A percentile compares a stretch with the other conserved stretches of the same genome.
Conservation (phyloP, 148 eudicot genomes). For the Vaccinium myrtillus region DNA sequence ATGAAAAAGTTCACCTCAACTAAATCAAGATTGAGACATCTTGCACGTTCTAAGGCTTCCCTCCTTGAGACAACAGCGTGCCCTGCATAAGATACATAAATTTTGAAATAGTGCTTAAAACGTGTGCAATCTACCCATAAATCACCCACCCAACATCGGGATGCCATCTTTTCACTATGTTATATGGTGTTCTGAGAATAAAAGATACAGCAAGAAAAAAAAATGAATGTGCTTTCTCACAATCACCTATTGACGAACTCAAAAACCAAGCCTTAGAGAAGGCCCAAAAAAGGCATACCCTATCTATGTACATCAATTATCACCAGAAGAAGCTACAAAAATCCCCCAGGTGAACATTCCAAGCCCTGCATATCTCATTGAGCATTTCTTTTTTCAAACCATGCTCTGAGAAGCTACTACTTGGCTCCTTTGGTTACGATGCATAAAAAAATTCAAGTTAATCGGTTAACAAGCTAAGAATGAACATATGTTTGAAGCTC, state of each 20-base stretch:
- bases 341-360: no score
- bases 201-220: background rate
- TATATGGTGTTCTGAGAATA: background rate
- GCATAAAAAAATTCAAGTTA: no score
- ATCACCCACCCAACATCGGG: background rate
- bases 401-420: no score
- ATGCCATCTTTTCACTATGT: background rate
- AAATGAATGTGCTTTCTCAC: background rate
- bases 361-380: no score
- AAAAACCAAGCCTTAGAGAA: no score
- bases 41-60: conserved; percentile 64
- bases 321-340: no score
- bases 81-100: conserved; percentile 37
- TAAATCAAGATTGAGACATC: conserved; percentile 48
- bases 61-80: conserved; percentile 48
- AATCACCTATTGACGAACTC: background rate
- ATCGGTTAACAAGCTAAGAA: no score
- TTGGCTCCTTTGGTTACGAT: no score
- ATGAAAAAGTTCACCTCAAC: conserved; percentile 58
- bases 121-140: background rate
- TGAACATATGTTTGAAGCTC: no score
- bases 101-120: background rate
- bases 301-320: no score
- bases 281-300: no score
- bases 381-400: no score